Base-by-base conservation (phyloP, 2,329 filamentous ascomycete genomes). In the Arachnomyces sp. region DNA sequence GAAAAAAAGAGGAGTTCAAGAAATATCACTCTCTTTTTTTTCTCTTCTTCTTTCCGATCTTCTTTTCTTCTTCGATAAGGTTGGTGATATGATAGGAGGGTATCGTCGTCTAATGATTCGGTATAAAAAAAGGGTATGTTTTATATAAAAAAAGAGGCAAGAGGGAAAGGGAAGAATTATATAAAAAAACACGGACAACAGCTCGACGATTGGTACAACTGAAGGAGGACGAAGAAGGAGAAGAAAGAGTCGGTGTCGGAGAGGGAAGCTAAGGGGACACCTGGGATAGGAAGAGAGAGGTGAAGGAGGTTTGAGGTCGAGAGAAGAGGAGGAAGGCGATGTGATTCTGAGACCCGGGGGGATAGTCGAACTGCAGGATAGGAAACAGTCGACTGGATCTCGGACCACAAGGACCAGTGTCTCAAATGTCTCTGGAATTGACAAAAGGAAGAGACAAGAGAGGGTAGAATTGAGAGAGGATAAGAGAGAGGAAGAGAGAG, bases 351-450 rank as follows among this genome's bases (percentile, higher is more conserved):
- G 31, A 31, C 32, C 29, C 31, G 39, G 32, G n/a, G 35, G 29
- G 29, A 16, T 15, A 34, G 33, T 33, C 34, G 39, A 41, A 32
- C 15, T 33, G 29, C n/a, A 14, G 36, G 34, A 16, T 37, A 16
- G 38, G 17, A n/a, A n/a, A 48, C 45, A 48, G 51, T 50, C 48
- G 45, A 58, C 49, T 42, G 37, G 43, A 17, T 46, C 44, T 48
- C 44, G 51, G 52, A 49, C 55, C 28, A 36, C 31, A 29, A 11
- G 13, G 25, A 16, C 18, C 18, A 16, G 56, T 12, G 51, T 55
- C 57, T 61, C 60, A 55, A 52, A 54, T 52, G 58, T 61, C 61
- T 64, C 61, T 60, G 54, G 47, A 52, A 57, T 59, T 60, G 56
- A 52, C 53, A 47, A 47, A 51, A 34, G 41, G 37, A 31, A 31